A percentile compares a stretch with the other conserved stretches of the same genome.
Evolutionary conservation across 2,329 filamentous ascomycete species (phyloP).

Genomic region (Davidsoniella eucalypti): DNA sequence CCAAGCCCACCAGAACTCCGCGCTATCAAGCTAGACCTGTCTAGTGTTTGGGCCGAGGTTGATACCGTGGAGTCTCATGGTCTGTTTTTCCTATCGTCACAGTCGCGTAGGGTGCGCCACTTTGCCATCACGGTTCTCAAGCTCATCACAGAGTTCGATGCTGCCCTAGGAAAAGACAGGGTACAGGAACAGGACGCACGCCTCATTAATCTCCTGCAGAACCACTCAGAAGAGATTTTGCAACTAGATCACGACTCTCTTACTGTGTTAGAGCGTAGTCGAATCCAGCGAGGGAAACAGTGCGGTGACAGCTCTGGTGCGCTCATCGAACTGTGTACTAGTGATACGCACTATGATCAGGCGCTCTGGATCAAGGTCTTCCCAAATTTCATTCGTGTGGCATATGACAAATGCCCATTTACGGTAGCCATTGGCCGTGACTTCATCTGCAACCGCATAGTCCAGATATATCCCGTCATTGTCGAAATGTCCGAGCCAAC

Average conservation of each 20-base stretch:
- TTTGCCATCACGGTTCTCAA: slow-evolving; percentile 87
- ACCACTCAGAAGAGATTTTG: slow-evolving; percentile 75
- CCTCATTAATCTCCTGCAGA: slow-evolving; percentile 83
- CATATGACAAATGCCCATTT: slow-evolving; percentile 80
- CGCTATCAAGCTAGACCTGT: slow-evolving; percentile 66
- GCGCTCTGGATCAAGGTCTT: slow-evolving; percentile 98
- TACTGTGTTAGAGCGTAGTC: slow-evolving; percentile 80
- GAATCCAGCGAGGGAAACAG: slow-evolving; percentile 76
- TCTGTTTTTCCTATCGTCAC: slow-evolving; percentile 91
- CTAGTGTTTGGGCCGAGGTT: slow-evolving; percentile 79
- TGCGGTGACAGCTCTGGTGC: slow-evolving; percentile 72
- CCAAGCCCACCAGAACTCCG: slow-evolving; percentile 40
- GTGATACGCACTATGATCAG: slow-evolving; percentile 85
- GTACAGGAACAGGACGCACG: slow-evolving; percentile 36
- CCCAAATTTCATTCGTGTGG: slow-evolving; percentile 80
- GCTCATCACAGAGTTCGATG: slow-evolving; percentile 86
- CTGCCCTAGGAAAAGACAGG: slow-evolving; percentile 53
- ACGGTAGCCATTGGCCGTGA: slow-evolving; percentile 83
- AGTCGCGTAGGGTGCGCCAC: slow-evolving; percentile 72
- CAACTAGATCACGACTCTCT: slow-evolving; percentile 84
- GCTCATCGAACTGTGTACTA: slow-evolving; percentile 84
- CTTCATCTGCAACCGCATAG: slow-evolving; percentile 76
- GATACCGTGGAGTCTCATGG: slow-evolving; percentile 96
- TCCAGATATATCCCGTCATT: slow-evolving; percentile 84
- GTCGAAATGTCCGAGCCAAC: slow-evolving; percentile 59